Base-by-base conservation (phyloP, 805 yeast genomes). In the Lachancea cidri region DNA sequence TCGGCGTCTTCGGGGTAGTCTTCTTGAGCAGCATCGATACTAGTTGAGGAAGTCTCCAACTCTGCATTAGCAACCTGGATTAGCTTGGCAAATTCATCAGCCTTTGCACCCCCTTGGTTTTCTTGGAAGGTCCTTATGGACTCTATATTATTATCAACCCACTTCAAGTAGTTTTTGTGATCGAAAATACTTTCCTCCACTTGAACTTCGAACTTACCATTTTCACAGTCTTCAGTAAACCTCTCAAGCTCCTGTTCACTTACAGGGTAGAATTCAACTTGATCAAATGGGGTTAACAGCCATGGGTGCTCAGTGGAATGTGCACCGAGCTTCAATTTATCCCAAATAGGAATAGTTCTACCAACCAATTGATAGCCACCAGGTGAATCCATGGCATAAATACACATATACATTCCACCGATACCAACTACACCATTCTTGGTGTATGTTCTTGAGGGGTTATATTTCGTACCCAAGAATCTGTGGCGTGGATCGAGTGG, bases 381-480 rank as follows among this genome's bases (percentile, higher is more conserved):
- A 36, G 98, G 98, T 18, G 96, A 87, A 35, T 58, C 64, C 52
- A 87, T 94, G 91, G 91, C 89, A 66, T 91, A 91, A 54, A 91
- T 89, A 70, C 98, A 91, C 98, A 91, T 89, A 74, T 88, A 93
- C 86, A 84, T 87, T 54, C 98, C 98, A 48, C 98, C 98, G 60
- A 93, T 82, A 58, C 98, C 98, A 47, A 91, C 98, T 29, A 93
- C 85, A 52, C 98, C 98, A 59, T 87, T 86, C 30, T 96, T 96
- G 2, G 98, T 91, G 70, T 74, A 89, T 1, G 97, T 86, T 71
- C 98, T 78, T 11, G 96, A 85, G 30, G 98, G 98, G 61, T 91
- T 91, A 68, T 91, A 93, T 67, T 91, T 91, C 22, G 96, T 76
- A 30, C 98, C 98, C 43, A 91, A 68, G 45, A 88, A 74, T 56